Base-by-base conservation (phyloP, 371 early-diverging fungal species). In the Smittium culicis region DNA sequence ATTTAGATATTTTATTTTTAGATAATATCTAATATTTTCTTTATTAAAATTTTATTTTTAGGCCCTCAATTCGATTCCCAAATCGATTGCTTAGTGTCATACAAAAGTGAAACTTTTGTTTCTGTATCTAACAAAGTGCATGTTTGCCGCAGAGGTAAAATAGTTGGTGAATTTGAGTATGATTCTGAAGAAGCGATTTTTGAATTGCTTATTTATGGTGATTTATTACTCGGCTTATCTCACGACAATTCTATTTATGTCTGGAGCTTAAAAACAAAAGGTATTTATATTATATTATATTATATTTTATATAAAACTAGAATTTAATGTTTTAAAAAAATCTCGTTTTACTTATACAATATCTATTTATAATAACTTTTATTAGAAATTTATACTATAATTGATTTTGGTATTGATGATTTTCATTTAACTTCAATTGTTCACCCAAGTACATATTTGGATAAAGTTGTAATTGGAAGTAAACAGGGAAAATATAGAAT, bases 401-500 rank as follows among this genome's bases (percentile, higher is more conserved):
- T 94, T 54, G 82, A 86, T 63, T 92, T 96, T 76, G 87, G 82
- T 66, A 58, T 64, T 67, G 77, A 79, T 11, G 71, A 77, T 2
- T 96, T 96, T 75, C 82, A 81, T 29, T 82, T 86, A 1, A 85
- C 90, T 1, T 69, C 82, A 0, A 76, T 94, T 54, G 75, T 94
- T 35, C 98, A 98, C 69, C 98, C 97, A 34, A 87, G 85, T 79
- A 94, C 97, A 0, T 98, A 96, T 78, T 78, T 96, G 54, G 96
- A 98, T 83, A 98, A 98, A 75, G 78, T 98, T 2, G 79, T 96
- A 24, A 75, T 96, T 20, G 92, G 85, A 29, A 88, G 90, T 70
- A 82, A 81, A 16, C 87, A 96, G 70, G 96, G 95, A 33, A 73
- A 81, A 0, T 82, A 96, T 86, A 89, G 91, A 78, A 79, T 98